A percentile compares a stretch with the other conserved stretches of the same genome.
phyloP scores from a whole-genome alignment of 2,329 filamentous ascomycete species.

The Podosphaera leucotricha region DNA sequence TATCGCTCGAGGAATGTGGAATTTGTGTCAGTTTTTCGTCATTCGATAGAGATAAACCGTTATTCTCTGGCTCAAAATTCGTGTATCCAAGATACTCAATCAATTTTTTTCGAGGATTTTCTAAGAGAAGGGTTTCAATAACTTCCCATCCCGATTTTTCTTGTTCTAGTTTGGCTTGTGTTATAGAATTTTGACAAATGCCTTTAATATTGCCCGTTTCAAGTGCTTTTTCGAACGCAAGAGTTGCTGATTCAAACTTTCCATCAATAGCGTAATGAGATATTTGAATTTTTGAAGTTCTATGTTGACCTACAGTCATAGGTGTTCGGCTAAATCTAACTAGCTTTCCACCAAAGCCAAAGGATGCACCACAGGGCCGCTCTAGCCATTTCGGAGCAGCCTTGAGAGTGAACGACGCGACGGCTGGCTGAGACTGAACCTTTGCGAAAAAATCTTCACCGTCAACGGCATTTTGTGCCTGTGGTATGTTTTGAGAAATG shows the following conservation, averaged over 20 bases:
- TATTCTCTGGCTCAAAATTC: conserved; percentile 20
- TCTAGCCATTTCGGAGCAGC: conserved; percentile 83
- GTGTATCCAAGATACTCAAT: conserved; percentile 78
- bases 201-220: conserved; percentile 50
- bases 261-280: conserved; percentile 76
- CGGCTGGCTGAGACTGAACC: conserved; percentile 77
- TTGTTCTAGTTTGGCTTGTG: conserved; percentile 56
- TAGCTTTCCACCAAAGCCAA: conserved; percentile 88
- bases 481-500: conserved; percentile 41
- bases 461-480: conserved; percentile 47
- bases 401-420: conserved; percentile 62
- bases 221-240: conserved; percentile 68
- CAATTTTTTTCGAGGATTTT: conserved; percentile 67
- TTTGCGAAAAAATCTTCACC: conserved; percentile 93
- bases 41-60: conserved; percentile 24
- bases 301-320: conserved; percentile 35
- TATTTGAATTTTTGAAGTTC: conserved; percentile 57
- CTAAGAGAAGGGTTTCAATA: conserved; percentile 65
- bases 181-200: conserved; percentile 61
- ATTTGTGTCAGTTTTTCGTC: conserved; percentile 16
- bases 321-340: conserved; percentile 44
- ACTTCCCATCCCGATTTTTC: conserved; percentile 95
- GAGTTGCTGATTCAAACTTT: conserved; percentile 58
- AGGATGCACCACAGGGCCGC: conserved; percentile 62
- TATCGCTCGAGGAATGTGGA: conserved; percentile 23